A percentile compares a stretch with the other conserved stretches of the same genome.
These are phyloP conservation scores for Suhomyces maxii DNA, from an alignment of 1,139 yeast species.

Conservation along the genomic window DNA sequence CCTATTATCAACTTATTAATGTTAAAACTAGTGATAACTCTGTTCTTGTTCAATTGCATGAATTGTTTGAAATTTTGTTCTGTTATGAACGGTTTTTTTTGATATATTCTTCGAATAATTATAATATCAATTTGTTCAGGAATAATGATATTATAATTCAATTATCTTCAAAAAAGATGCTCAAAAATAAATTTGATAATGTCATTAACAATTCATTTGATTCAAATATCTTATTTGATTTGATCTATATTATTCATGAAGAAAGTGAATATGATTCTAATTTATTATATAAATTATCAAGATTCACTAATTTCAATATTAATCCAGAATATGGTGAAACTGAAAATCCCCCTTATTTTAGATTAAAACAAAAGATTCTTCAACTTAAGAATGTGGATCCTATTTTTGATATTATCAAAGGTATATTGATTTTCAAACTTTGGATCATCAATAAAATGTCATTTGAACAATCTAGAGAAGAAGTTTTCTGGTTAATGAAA, in stretches of 20 bases:
- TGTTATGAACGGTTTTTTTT: slow-evolving; percentile 36
- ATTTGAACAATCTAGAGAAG: slow-evolving; percentile 20
- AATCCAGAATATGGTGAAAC: slow-evolving; percentile 4
- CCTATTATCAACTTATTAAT: slow-evolving; percentile 38
- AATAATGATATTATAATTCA: slow-evolving; percentile 23
- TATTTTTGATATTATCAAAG: slow-evolving; percentile 21
- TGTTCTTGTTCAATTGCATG: slow-evolving; percentile 30
- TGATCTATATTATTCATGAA: slow-evolving; percentile 18
- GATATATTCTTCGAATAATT: slow-evolving; percentile 31
- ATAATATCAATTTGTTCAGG: slow-evolving; percentile 18
- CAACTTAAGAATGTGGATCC: slow-evolving; percentile 13
- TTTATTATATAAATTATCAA: slow-evolving; percentile 12
- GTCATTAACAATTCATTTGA: slow-evolving; percentile 12
- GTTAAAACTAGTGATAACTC: slow-evolving; percentile 23
- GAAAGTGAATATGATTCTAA: slow-evolving; percentile 15
- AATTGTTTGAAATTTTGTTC: slow-evolving; percentile 37
- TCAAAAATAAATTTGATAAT: slow-evolving; percentile 8
- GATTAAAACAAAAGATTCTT: slow-evolving; percentile 5
- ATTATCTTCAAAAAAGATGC: slow-evolving; percentile 12
- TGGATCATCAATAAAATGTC: slow-evolving; percentile 29
- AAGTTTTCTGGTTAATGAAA: slow-evolving; percentile 24
- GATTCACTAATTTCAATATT: slow-evolving; percentile 16
- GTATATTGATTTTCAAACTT: slow-evolving; percentile 33
- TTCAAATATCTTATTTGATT: slow-evolving; percentile 13
- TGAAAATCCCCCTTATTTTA: slow-evolving; percentile 1